These are phyloP conservation scores for Sclerotinia glacialis DNA, from an alignment of 2,329 filamentous ascomycete species.

Conservation along the genomic window DNA sequence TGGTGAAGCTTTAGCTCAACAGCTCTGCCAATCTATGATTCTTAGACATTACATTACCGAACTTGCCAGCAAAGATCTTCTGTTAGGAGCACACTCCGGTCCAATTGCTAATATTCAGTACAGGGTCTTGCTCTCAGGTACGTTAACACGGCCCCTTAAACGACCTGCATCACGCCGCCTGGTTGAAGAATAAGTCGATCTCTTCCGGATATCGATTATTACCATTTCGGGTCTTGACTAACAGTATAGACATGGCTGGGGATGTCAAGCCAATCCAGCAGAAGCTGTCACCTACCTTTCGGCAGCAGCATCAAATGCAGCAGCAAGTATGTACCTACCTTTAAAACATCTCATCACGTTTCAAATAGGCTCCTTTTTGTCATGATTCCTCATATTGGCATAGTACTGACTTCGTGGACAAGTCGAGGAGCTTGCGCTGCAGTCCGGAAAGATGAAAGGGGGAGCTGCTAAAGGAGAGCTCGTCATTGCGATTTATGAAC, in stretches of 20 bases:
- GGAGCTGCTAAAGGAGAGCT: slow-evolving; percentile 94
- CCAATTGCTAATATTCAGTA: slow-evolving; percentile 12
- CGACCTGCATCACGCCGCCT: slow-evolving; percentile 21
- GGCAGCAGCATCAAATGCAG: slow-evolving; percentile 85
- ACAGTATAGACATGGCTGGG: slow-evolving; percentile 79
- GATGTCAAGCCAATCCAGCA: slow-evolving; percentile 68
- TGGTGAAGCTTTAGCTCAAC: slow-evolving; percentile 10
- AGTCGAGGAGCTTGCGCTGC: slow-evolving; percentile 78
- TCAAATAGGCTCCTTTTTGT: background rate
- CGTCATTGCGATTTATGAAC: slow-evolving; percentile 91
- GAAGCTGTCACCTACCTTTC: slow-evolving; percentile 81
- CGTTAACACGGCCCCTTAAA: slow-evolving; percentile 40
- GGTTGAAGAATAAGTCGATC: slow-evolving; percentile 2
- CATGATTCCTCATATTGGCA: slow-evolving; percentile 14
- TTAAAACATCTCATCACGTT: background rate
- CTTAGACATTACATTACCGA: background rate
- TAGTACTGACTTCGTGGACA: slow-evolving; percentile 19
- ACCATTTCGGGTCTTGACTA: slow-evolving; percentile 10
- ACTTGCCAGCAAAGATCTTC: slow-evolving; percentile 17
- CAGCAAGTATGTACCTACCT: slow-evolving; percentile 47
- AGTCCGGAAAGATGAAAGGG: slow-evolving; percentile 86
- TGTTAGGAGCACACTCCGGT: slow-evolving; percentile 7
- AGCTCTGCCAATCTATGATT: background rate
- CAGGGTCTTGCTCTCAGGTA: slow-evolving; percentile 78
- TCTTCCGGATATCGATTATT: slow-evolving; percentile 9